These are phyloP conservation scores for Pseudocercospora vitis DNA, from an alignment of 2,329 filamentous ascomycete species.

Conservation along the genomic window DNA sequence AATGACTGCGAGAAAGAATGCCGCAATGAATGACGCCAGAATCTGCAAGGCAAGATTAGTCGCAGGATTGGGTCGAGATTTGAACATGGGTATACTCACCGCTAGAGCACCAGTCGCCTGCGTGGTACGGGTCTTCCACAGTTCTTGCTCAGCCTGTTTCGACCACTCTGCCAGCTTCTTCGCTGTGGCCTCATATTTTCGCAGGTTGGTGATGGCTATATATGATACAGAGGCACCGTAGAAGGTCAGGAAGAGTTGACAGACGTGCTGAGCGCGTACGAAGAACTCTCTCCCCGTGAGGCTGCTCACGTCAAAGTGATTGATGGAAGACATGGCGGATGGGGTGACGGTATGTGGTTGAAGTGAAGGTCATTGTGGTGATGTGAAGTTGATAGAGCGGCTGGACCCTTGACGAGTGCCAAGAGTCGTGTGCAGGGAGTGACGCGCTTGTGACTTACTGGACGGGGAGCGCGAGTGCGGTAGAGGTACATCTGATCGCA, in stretches of 20 bases:
- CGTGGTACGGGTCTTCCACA: conserved; percentile 48
- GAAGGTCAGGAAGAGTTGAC: conserved; percentile 43
- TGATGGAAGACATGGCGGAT: neutral
- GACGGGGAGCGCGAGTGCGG: neutral
- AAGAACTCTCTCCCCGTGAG: conserved; percentile 16
- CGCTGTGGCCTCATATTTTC: conserved; percentile 47
- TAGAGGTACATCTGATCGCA: neutral
- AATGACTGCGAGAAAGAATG: conserved; percentile 28
- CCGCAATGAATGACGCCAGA: conserved; percentile 32
- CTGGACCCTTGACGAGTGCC: neutral
- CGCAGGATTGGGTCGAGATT: neutral
- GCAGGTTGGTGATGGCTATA: conserved; percentile 47
- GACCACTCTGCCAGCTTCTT: conserved; percentile 50
- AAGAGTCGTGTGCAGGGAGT: neutral
- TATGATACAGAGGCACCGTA: conserved; percentile 48
- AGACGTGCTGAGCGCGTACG: conserved; percentile 38
- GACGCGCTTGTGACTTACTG: neutral
- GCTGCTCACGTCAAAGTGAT: conserved; percentile 14
- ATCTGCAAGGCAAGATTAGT: conserved; percentile 29
- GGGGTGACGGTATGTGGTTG: neutral
- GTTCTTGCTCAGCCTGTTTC: conserved; percentile 43
- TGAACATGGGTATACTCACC: conserved; percentile 29
- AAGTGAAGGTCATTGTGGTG: too few relatives aligned
- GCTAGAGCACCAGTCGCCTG: conserved; percentile 44
- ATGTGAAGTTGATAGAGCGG: neutral